Evolutionary conservation across 2,329 filamentous ascomycete species (phyloP), one percentile per base, ranked within the genome.

Genomic region (Epichloe elymi): DNA sequence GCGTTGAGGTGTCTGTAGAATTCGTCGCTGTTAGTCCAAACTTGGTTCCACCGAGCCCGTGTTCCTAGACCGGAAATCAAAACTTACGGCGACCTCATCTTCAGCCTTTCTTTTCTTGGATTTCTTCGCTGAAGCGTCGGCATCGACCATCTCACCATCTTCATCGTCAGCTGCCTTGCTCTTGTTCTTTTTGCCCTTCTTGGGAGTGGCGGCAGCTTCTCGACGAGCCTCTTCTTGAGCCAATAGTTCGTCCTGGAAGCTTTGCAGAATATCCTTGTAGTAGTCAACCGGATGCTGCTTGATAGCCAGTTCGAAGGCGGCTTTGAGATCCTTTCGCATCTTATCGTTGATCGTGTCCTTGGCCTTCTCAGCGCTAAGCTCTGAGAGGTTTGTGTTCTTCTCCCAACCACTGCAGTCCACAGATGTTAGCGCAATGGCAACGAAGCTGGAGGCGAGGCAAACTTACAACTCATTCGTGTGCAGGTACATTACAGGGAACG

Each of bases 401-500:
- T 91, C 87, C 91, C 91, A 98, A 38, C 87, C 86, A 70, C 93
- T 98, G 59, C 52, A 23, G 23, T 42, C 40, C 23, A 41, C 14
- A 20, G 3, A 14, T 20, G 5, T 44, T 15, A 40, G 46, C 40
- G 12, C 35, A 12, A 42, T n/a, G 14, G 33, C 30, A 26, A 7
- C 26, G 6, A 26, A 35, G 3, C 10, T 37, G 6, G 17, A 11
- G 17, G 37, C 10, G 5, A 33, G 35, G n/a, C 7, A 38, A 17
- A 38, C 91, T 80, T 72, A 98, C 93, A 98, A 97, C 75, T 97
- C 91, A 62, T 97, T 96, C 38, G 90, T 95, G 56, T 81, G 76
- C 48, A 97, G 73, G 66, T 95, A 97, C 91, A 97, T 96, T 63
- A 97, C 83, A 5, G 91, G 88, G 65, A 89, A 97, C 33, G 86